Evolutionary conservation across 208 protist genomes (phyloP).

Genomic region (Trichomonas vaginalis): DNA sequence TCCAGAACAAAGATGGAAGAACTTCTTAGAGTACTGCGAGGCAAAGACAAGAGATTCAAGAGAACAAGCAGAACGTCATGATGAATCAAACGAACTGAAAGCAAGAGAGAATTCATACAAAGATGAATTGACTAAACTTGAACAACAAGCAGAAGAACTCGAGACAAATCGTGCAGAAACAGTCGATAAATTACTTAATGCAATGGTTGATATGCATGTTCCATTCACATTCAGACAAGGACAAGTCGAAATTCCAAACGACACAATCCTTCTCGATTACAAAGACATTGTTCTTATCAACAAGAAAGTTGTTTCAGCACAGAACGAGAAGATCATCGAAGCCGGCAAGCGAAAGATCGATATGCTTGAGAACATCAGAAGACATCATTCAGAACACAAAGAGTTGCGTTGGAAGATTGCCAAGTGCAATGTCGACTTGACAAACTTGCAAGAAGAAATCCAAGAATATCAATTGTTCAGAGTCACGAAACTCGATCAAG

Average conservation of each 20-base stretch:
- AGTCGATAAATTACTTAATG: background rate
- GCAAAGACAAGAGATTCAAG: background rate
- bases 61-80: background rate
- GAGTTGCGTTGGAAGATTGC: background rate
- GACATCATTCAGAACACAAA: background rate
- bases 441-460: background rate
- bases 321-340: background rate
- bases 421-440: background rate
- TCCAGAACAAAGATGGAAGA: background rate
- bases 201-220: background rate
- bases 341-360: background rate
- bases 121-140: background rate
- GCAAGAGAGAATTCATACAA: background rate
- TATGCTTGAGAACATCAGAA: background rate
- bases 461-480: background rate
- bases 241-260: conserved; percentile 1
- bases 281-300: background rate
- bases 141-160: background rate
- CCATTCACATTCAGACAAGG: conserved; percentile 9
- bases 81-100: background rate
- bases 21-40: conserved; percentile 5
- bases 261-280: background rate
- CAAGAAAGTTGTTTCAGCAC: background rate
- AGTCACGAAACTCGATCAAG: conserved; percentile 6
- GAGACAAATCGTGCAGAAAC: background rate